Evolutionary conservation across 1,139 yeast species (phyloP), one percentile per base, ranked within the genome.

Genomic region (Debaryomyces fabryi): DNA sequence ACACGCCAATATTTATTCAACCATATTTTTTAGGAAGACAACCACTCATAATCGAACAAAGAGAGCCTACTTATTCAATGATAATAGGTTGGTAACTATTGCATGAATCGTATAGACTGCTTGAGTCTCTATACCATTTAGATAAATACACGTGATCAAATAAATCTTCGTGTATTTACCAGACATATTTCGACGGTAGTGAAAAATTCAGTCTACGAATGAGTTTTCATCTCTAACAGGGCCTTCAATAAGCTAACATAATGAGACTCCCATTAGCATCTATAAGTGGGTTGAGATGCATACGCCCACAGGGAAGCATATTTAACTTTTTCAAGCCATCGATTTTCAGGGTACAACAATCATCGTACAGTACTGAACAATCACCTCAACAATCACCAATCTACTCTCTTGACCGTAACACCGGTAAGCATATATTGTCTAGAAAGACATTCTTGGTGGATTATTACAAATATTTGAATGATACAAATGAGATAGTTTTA

Each of bases 371-470:
- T 27, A 46, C 46, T 16, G 33, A 33, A 32, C 36, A 46, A 36
- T 35, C 48, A 12, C 47, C 46, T 16, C 27, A 33, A 32, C 36
- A 46, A 36, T 35, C 48, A 12, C 47, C 51, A 36, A 45, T 42
- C 15, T 49, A 37, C 37, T 39, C 49, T 20, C 43, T 50, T 29
- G 55, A 52, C 27, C 67, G 86, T 63, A 65, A 65, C 21, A 80
- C 86, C 7, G 72, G 72, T 45, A 85, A 85, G 59, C 81, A 81
- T 41, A 53, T 68, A 23, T 71, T 72, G 47, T 81, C 90, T 2
- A 79, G 97, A 68, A 92, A 92, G 72, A 91, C 97, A 0, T 90
- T 83, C 60, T 74, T 92, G 53, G 74, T 92, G 52, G 96, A 92
- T 68, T 75, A 80, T 56, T 92, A 92, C 74, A 81, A 88, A 53